Base-by-base conservation (phyloP, 1,284 basidiomycete genomes). In the Leucoagaricus sp. region DNA sequence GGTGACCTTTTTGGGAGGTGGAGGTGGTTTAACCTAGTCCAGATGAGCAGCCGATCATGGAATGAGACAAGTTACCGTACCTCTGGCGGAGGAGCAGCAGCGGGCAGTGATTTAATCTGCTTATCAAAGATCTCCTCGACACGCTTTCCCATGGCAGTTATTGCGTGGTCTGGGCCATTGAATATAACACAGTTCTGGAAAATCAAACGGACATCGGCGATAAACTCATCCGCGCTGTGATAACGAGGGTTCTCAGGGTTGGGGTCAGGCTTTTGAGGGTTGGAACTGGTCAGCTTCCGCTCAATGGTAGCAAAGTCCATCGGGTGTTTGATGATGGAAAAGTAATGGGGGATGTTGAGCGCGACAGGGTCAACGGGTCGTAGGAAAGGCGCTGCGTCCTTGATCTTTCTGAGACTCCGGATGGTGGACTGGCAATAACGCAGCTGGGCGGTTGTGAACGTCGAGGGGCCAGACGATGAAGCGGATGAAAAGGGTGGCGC, bases 281-380 rank as follows among this genome's bases (percentile, higher is more conserved):
- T 92, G 8, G 90, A 91, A 1, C 89, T 84, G 28, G 72, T 68
- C 38, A 98, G 79, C 74, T 98, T 97, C 65, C 85, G 85, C 73
- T 98, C 96, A 60, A 98, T 85, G 21, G 96, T 97, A n/a, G 86
- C 82, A 49, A 99, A 83, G 71, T 99, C 97, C 93, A 98, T 98
- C 0, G 97, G 97, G 31, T 83, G 84, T 66, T 87, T 91, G 75
- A 99, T 87, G 68, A 98, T 86, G 55, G 81, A 82, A 45, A 83
- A 84, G 68, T 99, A 99, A 69, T 96, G 94, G 12, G 95, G 97
- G 60, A 99, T 91, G 64, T 87, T 88, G 61, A 98, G 83, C 1
- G 85, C 89, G 61, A 96, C 82, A n/a, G 88, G 83, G 69, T 99
- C 96, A 58, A 99, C 97, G 17, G 97, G 96, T 53, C 79, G 79